Evolutionary conservation across 306 rosid species (phyloP).

Genomic region (Biancaea sappan): DNA sequence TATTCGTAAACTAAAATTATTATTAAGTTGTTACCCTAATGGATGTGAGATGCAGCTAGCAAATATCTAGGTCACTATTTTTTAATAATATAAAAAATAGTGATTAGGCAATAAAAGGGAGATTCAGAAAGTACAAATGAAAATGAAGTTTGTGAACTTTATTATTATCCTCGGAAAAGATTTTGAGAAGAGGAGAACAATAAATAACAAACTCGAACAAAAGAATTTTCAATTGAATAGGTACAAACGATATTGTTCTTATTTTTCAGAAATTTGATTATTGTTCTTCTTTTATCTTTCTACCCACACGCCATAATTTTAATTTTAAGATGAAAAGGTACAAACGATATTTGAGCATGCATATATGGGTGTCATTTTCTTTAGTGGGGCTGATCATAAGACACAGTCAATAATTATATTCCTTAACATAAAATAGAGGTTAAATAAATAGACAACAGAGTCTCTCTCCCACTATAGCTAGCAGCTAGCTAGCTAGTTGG

Average conservation of each 20-base stretch:
- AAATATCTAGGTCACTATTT: neutral
- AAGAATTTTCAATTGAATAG: neutral
- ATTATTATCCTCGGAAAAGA: neutral
- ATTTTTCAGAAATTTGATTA: too few species aligned
- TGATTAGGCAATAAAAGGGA: neutral
- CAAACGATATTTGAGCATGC: constrained; percentile 19
- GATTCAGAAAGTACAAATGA: neutral
- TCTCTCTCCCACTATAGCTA: constrained; percentile 26
- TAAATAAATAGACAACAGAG: constrained; percentile 40
- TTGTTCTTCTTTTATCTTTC: neutral
- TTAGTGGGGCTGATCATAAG: constrained; percentile 33
- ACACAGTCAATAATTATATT: constrained; percentile 43
- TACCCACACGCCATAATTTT: constrained; percentile 7
- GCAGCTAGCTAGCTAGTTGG: neutral
- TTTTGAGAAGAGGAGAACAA: neutral
- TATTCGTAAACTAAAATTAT: neutral
- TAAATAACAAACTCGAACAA: neutral
- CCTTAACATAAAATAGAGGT: constrained; percentile 37
- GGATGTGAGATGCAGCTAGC: neutral
- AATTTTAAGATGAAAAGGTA: neutral
- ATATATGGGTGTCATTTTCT: constrained; percentile 51
- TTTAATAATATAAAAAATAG: neutral
- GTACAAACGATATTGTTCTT: too few species aligned
- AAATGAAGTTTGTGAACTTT: neutral
- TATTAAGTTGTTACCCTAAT: neutral